Base-by-base conservation (phyloP, 78 protist genomes). In the Dictyostelium purpureum region DNA sequence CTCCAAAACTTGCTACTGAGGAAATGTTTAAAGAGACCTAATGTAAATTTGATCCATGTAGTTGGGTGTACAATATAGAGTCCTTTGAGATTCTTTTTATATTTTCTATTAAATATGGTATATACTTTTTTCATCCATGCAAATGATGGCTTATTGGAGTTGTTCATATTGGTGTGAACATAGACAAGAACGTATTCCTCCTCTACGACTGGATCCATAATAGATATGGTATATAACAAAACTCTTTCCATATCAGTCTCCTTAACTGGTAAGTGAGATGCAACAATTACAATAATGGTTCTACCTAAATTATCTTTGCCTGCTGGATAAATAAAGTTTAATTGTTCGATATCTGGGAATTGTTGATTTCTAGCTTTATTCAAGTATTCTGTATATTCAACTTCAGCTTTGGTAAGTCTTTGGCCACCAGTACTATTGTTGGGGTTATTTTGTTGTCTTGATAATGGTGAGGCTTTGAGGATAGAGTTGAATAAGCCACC, bases 41-140 rank as follows among this genome's bases (percentile, higher is more conserved):
- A 42, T 12, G 88, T 43, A n/a, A 81, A 63, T 19, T 67, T 75
- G 16, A 88, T 57, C 89, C 93, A 95, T 38, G 76, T 61, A 45
- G 97, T 80, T 37, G 97, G 83, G 21, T 89, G 94, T 16, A 95
- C 91, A 14, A 95, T 54, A 45, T 89, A 95, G 35, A 95, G 77
- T 0, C 87, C 66, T 67, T 95, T 95, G 28, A 95, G 88, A 80
- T 95, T 95, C 95, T 95, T 95, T 87, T 95, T 95, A 89, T 95
- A 95, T 70, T 88, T 88, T 77, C 96, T 87, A 42, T 88, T 80
- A 19, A 94, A 79, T 35, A 79, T 63, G 3, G 76, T 24, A 66
- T 94, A 94, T 24, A 79, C 94, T 26, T 79, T 49, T 21, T 77
- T 79, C 47, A 94, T 12, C 94, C 94, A 94, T n/a, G 63, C 24